Base-by-base conservation (phyloP, 257 asterid genomes). In the Solanum arcanum region DNA sequence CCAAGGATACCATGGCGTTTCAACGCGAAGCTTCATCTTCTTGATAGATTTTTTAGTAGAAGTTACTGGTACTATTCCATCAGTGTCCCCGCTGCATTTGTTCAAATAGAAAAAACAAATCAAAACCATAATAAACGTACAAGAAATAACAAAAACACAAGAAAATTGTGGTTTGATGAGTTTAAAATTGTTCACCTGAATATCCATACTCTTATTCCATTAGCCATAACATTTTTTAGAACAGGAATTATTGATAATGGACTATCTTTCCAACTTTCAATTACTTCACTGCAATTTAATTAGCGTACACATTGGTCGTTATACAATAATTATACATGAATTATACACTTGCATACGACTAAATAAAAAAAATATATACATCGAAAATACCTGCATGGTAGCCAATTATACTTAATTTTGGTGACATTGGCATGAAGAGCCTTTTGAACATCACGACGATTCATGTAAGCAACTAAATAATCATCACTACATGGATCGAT, bases 341-440 rank as follows among this genome's bases (percentile, higher is more conserved):
- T 9, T 72, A 72, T 72, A 29, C 42, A 64, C 35, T 49, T 25
- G 18, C 0, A 66, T 66, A 18, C 29, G 15, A 60, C 29, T 60
- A 60, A 23, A 60, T 60, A 9, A 9, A 66, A 59, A 31, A 31
- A 49, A 33, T 33, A 33, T 68, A 68, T 31, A 52, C 23, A 52
- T 52, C 41, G 41, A 52, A 15, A 25, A 35, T 86, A 92, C 94
- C 91, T 92, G 91, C 93, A 90, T 18, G 88, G 83, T 16, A 87
- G 83, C 89, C 92, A 92, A 21, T 90, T 87, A 56, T 87, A 88
- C 44, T 87, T 37, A 77, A 91, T 37, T 62, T 86, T 87, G 37
- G 92, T 89, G 74, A 89, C 83, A 64, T 86, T 90, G 56, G 92
- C 94, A 88, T 92, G 94, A 60, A 92, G 88, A 56, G 92, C 91